These are phyloP conservation scores for Candida parachauliodes DNA, from an alignment of 805 yeast genomes.

Conservation along the genomic window DNA sequence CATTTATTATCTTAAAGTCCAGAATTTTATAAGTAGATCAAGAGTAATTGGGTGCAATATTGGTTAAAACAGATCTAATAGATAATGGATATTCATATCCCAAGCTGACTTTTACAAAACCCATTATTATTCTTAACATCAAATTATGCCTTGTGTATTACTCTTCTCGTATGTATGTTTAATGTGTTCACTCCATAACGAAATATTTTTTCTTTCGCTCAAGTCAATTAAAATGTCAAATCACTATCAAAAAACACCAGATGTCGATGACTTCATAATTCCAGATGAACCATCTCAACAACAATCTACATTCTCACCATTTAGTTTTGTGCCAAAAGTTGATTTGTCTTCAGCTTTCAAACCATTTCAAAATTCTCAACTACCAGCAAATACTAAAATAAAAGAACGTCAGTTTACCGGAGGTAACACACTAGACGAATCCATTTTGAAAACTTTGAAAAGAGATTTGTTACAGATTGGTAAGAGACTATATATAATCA, in stretches of 20 bases:
- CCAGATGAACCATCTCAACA: constrained; percentile 21
- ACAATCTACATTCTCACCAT: constrained; percentile 8
- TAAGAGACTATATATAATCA: constrained; percentile 33
- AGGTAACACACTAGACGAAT: constrained; percentile 72
- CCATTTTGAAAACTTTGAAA: constrained; percentile 52
- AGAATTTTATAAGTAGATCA: too few species aligned
- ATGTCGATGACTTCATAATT: constrained; percentile 31
- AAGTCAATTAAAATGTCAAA: not conserved
- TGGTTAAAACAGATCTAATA: too few species aligned
- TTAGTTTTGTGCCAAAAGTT: constrained; percentile 23
- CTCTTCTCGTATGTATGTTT: too few species aligned
- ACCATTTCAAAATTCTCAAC: constrained; percentile 22
- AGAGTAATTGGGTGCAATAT: too few species aligned
- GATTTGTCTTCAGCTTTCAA: constrained; percentile 34
- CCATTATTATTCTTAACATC: too few species aligned
- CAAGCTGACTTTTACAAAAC: too few species aligned
- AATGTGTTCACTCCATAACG: too few species aligned
- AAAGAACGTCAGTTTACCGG: constrained; percentile 57
- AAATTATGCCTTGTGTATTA: too few species aligned
- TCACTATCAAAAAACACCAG: constrained; percentile 9
- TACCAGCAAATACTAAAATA: constrained; percentile 22
- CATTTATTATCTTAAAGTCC: too few species aligned
- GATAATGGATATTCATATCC: too few species aligned
- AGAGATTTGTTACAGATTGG: constrained; percentile 37
- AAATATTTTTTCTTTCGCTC: not conserved